These are phyloP conservation scores for Tieghemostelium lacteum DNA, from an alignment of 78 protist species.

Conservation along the genomic window DNA sequence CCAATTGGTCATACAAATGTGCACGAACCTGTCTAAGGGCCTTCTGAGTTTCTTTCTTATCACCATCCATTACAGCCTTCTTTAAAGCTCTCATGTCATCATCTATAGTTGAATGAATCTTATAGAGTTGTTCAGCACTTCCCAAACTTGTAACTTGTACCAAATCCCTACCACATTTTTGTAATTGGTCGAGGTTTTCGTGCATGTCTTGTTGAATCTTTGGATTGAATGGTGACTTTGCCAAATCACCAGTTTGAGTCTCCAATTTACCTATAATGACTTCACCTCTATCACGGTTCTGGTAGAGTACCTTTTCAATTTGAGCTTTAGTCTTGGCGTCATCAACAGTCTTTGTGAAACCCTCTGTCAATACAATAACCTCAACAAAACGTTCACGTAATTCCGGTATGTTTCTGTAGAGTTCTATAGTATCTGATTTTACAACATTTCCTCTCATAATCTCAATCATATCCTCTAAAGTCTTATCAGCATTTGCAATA, in stretches of 20 bases:
- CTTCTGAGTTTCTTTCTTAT: slow-evolving; percentile 36
- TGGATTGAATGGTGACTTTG: slow-evolving; percentile 14
- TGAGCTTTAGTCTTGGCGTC: slow-evolving; percentile 11
- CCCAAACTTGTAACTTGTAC: slow-evolving; percentile 37
- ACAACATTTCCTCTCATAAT: not conserved
- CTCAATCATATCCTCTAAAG: slow-evolving; percentile 26
- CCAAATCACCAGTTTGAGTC: not conserved
- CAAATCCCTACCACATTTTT: slow-evolving; percentile 11
- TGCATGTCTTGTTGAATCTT: slow-evolving; percentile 9
- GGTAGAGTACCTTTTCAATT: not conserved
- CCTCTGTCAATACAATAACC: slow-evolving; percentile 3
- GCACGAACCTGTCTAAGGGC: slow-evolving; percentile 31
- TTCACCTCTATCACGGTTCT: slow-evolving; percentile 11
- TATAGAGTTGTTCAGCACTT: slow-evolving; percentile 20
- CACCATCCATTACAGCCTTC: slow-evolving; percentile 8
- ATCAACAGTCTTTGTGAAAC: slow-evolving; percentile 17
- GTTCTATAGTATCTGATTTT: not conserved
- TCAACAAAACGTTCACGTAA: slow-evolving; percentile 3
- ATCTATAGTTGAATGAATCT: not conserved
- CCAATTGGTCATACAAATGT: slow-evolving; percentile 35
- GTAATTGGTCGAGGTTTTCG: not conserved
- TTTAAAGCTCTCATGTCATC: slow-evolving; percentile 40
- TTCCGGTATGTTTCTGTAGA: not conserved
- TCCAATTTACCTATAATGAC: slow-evolving; percentile 16
- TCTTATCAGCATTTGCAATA: slow-evolving; percentile 31